phyloP scores from a whole-genome alignment of 352 stramenopile genomes.

The Phytopythium aichiense region DNA sequence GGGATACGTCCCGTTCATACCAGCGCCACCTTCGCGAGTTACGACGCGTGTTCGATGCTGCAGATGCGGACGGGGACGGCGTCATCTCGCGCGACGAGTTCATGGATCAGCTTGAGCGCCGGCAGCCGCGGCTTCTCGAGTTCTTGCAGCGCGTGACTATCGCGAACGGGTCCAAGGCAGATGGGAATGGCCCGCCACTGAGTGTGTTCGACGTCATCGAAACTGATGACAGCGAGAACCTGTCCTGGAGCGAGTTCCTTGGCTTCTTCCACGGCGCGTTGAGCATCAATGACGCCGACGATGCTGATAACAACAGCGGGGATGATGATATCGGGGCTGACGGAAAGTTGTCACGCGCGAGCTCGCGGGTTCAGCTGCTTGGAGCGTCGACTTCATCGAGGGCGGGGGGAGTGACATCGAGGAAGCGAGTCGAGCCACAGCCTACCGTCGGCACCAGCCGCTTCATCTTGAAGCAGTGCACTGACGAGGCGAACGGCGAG shows the following conservation, averaged over 20 bases:
- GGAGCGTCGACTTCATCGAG: slow-evolving; percentile 13
- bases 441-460: slow-evolving; percentile 25
- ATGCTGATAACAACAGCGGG: slow-evolving; percentile 8
- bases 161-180: not conserved
- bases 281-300: slow-evolving; percentile 20
- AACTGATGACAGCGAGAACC: slow-evolving; percentile 84
- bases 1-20: slow-evolving; percentile 72
- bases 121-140: slow-evolving; percentile 64
- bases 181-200: slow-evolving; percentile 24
- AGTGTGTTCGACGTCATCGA: slow-evolving; percentile 89
- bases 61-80: slow-evolving; percentile 67
- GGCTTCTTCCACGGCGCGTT: slow-evolving; percentile 67
- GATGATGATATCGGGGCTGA: not conserved
- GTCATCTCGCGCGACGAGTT: slow-evolving; percentile 81
- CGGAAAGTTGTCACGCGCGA: not conserved
- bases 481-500: slow-evolving; percentile 67
- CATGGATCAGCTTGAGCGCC: slow-evolving; percentile 80
- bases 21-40: slow-evolving; percentile 66
- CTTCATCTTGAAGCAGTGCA: slow-evolving; percentile 87
- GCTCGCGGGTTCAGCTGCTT: not conserved
- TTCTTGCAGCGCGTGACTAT: slow-evolving; percentile 68
- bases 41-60: slow-evolving; percentile 75
- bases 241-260: slow-evolving; percentile 86
- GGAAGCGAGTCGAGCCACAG: slow-evolving; percentile 1
- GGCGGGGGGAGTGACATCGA: slow-evolving; percentile 8